Base-by-base conservation (phyloP, 352 stramenopile genomes). In the Phytophthora rubi region DNA sequence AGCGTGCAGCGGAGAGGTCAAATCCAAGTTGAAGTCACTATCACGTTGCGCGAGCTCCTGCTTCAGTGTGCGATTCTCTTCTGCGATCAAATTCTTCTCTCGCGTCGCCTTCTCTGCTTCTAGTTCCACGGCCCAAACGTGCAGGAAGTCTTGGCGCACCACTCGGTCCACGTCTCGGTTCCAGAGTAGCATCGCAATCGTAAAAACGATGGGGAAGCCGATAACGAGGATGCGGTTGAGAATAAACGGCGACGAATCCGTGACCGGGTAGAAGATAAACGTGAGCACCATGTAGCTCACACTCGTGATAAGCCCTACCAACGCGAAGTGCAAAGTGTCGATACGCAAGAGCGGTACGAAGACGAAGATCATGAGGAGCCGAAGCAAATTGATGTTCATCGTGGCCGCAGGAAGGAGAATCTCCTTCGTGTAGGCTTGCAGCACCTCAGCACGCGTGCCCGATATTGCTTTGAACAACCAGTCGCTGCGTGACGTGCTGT, bases 361-460 rank as follows among this genome's bases (percentile, higher is more conserved):
- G 9, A 92, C 83, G 26, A 92, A 90, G 1, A 93, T 75, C 71
- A 95, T 88, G 47, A 95, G 85, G 23, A 91, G 57, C 6, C 85
- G 84, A 15, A 95, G 68, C 54, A 95, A 59, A 61, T 93, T 95
- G 58, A 91, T 89, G 77, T 93, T 95, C 75, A 93, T 89, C 53
- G 84, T 90, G 28, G 82, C 85, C 1, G 85, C 74, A 4, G 86
- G 83, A 1, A 93, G 69, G 39, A 93, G 65, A 37, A 93, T 80
- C 37, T 89, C 75, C 47, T 76, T 81, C 8, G 85, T 94, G 73
- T 90, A 93, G 3, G 70, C 58, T 18, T 89, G 74, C 12, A 94
- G 55, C 18, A 93, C 83, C 33, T 93, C 63, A 0, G 73, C 70
- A 1, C 82, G 80, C 5, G 82, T 93, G 21, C 87, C 87, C 0